phyloP scores from a whole-genome alignment of 805 yeast genomes.

The Candida morakotiae region DNA sequence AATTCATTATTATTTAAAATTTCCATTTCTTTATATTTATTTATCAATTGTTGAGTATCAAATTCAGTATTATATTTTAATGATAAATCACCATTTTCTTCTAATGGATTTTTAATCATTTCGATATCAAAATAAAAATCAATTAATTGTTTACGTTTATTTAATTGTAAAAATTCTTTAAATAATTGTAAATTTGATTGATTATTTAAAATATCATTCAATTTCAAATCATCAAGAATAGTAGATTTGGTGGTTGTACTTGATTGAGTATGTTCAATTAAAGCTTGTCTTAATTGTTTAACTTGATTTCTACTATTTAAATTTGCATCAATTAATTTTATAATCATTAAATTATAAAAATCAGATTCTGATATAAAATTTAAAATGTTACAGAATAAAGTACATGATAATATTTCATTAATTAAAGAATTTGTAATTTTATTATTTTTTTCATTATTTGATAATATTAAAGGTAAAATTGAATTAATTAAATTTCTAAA shows the following conservation, averaged over 20 bases:
- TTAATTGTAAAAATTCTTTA: slow-evolving; percentile 16
- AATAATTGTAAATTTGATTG: slow-evolving; percentile 37
- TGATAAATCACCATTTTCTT: slow-evolving; percentile 38
- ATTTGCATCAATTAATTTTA: slow-evolving; percentile 55
- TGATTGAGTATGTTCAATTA: slow-evolving; percentile 58
- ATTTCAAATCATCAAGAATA: slow-evolving; percentile 39
- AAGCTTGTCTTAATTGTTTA: slow-evolving; percentile 61
- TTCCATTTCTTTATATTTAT: slow-evolving; percentile 10
- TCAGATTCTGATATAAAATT: slow-evolving; percentile 65
- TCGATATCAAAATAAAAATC: slow-evolving; percentile 69
- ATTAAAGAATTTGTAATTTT: slow-evolving; percentile 47
- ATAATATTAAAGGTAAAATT: slow-evolving; percentile 49
- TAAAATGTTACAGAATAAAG: slow-evolving; percentile 47
- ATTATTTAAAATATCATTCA: slow-evolving; percentile 45
- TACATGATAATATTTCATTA: slow-evolving; percentile 58
- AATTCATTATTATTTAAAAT: not conserved
- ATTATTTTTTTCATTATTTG: slow-evolving; percentile 43
- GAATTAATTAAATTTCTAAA: slow-evolving; percentile 38
- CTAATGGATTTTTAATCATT: slow-evolving; percentile 68
- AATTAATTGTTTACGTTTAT: slow-evolving; percentile 26
- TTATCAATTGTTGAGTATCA: slow-evolving; percentile 50
- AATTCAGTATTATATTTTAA: slow-evolving; percentile 44
- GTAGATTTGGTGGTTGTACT: slow-evolving; percentile 10
- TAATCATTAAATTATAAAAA: slow-evolving; percentile 66
- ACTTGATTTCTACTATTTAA: slow-evolving; percentile 75